Evolutionary conservation across 176 grass and related monocot species (phyloP), one percentile per base, ranked within the genome.

Genomic region (Ampelocalamus luodianensis): DNA sequence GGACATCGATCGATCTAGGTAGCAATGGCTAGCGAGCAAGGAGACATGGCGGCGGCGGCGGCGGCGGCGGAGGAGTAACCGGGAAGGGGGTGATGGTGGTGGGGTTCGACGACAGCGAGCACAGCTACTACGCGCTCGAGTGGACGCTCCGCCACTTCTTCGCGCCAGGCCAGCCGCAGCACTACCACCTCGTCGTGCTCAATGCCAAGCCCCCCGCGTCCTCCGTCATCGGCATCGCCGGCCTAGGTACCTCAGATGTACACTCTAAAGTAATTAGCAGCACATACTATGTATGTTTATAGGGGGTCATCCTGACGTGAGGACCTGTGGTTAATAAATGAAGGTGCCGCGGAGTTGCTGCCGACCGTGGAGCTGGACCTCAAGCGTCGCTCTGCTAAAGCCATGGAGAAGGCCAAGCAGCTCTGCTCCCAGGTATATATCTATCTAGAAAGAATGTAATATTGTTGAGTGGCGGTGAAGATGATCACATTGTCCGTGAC

Each of bases 111-210:
- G 93, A 98, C 39, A 93, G 95, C 87, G 93, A 98, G 18, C 93
- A 93, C 68, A 93, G 93, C 87, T 87, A 85, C 85, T 85, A 98
- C 84, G 89, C 91, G 23, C 87, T 98, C 18, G 80, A 93, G 46
- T 98, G 93, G 95, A 95, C 77, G 38, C 81, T 98, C 42, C 79
- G 23, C 49, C 95, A 93, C 82, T 98, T 98, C 83, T 98, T 93
- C 77, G 83, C 71, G 27, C 23, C 59, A 0, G 74, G 63, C 0
- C 71, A 65, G 78, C 5, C 34, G 8, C 82, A 78, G 34, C 74
- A 61, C 65, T 92, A 91, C 83, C 84, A 76, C 43, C 89, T 95
- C 38, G 65, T 90, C 26, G 83, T 89, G 43, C 85, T 95, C n/a
- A 87, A 58, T 23, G 83, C 95, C 40, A 95, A 93, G 85, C 89